Evolutionary conservation across 2,329 filamentous ascomycete genomes (phyloP).

Genomic region (Pseudodiploospora longispora): DNA sequence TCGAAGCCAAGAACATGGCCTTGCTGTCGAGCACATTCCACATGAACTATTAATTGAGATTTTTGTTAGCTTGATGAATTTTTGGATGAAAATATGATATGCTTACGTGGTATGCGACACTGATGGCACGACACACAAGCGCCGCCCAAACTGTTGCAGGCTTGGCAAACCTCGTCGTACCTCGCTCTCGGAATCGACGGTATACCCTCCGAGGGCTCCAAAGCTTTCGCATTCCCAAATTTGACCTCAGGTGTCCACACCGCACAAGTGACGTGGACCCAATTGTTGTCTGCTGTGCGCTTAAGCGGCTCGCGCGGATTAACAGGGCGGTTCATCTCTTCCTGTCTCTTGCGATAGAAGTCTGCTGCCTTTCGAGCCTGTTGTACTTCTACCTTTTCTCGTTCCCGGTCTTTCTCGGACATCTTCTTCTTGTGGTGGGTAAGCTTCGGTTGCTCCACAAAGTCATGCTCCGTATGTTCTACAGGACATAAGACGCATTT

Average conservation of each 20-base stretch:
- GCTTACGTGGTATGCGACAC: constrained; percentile 49
- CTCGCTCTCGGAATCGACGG: constrained; percentile 66
- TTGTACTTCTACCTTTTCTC: constrained; percentile 78
- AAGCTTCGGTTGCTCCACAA: constrained; percentile 60
- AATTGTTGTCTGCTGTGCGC: constrained; percentile 91
- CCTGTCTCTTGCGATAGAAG: constrained; percentile 75
- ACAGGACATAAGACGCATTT: constrained; percentile 89
- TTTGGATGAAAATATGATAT: background rate
- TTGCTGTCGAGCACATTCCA: constrained; percentile 80
- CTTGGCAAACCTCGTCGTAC: constrained; percentile 73
- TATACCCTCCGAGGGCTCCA: constrained; percentile 86
- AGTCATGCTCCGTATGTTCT: constrained; percentile 70
- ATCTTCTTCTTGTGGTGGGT: constrained; percentile 69
- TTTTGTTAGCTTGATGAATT: constrained; percentile 6
- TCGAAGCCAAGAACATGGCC: constrained; percentile 86
- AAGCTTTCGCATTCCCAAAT: constrained; percentile 73
- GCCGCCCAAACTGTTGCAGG: constrained; percentile 68
- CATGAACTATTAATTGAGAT: constrained; percentile 41
- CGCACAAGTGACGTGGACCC: constrained; percentile 92
- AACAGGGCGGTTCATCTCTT: constrained; percentile 72
- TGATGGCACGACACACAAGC: constrained; percentile 78
- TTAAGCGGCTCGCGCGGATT: constrained; percentile 88
- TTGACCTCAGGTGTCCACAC: constrained; percentile 89
- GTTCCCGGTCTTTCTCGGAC: constrained; percentile 82
- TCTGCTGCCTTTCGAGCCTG: constrained; percentile 70